Percentiles rank a stretch among this genome's conserved stretches.
Evolutionary conservation across 106 monocot species (phyloP).

Genomic region (Apostasia ramifera): DNA sequence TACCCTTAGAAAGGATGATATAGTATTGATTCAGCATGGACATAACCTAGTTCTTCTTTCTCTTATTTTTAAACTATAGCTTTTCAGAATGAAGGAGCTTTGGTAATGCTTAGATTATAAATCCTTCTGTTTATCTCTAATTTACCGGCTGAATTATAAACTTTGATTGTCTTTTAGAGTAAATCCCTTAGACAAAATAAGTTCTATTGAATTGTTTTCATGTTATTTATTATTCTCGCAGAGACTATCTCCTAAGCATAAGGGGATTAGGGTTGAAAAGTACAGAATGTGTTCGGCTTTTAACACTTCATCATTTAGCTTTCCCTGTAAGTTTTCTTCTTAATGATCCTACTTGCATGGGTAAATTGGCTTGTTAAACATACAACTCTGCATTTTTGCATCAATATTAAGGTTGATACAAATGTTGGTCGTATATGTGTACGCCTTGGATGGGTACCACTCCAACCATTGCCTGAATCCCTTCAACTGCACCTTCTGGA

Average conservation of each 20-base stretch:
- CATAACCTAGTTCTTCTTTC: too few species aligned
- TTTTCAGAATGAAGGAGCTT: too few species aligned
- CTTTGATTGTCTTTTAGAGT: too few species aligned
- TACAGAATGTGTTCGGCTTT: slow-evolving; percentile 93
- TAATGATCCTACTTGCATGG: neutral
- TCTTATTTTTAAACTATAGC: too few species aligned
- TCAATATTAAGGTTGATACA: slow-evolving; percentile 68
- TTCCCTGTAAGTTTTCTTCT: slow-evolving; percentile 64
- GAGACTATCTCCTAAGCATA: slow-evolving; percentile 89
- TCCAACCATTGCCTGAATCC: slow-evolving; percentile 94
- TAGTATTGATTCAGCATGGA: too few species aligned
- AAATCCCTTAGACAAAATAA: too few species aligned
- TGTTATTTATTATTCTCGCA: slow-evolving; percentile 17
- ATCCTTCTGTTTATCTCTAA: too few species aligned
- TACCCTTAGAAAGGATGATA: too few species aligned
- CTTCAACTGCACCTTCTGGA: slow-evolving; percentile 94
- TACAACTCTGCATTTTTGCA: neutral
- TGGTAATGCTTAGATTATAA: too few species aligned
- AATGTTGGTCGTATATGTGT: slow-evolving; percentile 97
- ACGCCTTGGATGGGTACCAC: slow-evolving; percentile 97
- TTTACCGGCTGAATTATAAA: too few species aligned
- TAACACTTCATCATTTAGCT: slow-evolving; percentile 94
- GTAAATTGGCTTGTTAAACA: neutral
- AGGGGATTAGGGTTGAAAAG: slow-evolving; percentile 93
- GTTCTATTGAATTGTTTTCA: too few species aligned